Conservation (phyloP, 1,284 basidiomycete species). For the Amylostereum areolatum region DNA sequence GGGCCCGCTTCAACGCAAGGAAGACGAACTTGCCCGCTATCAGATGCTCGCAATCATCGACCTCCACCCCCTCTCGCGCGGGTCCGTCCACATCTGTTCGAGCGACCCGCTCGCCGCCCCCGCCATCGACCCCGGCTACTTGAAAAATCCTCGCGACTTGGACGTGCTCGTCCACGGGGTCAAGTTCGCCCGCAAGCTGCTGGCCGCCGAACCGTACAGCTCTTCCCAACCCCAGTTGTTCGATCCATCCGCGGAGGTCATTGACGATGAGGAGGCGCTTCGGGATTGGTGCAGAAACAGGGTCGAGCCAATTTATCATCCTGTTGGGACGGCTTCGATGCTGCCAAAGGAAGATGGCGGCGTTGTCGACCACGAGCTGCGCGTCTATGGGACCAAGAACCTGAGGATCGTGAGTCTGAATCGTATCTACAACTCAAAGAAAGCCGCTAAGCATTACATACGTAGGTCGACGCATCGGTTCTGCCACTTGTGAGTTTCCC, state of each 20-base stretch:
- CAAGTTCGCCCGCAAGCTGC: slow-evolving; percentile 7
- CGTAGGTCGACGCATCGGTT: slow-evolving; percentile 2
- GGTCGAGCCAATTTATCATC: slow-evolving; percentile 7
- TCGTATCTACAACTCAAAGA: no score
- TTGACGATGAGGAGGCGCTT: slow-evolving; percentile 3
- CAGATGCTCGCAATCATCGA: slow-evolving; percentile 11
- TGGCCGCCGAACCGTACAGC: slow-evolving; percentile 2
- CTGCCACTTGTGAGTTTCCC: not conserved
- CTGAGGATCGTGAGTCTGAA: slow-evolving; percentile 25
- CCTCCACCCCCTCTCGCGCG: slow-evolving; percentile 15
- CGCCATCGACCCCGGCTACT: slow-evolving; percentile 12
- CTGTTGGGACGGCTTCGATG: slow-evolving; percentile 41
- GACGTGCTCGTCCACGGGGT: slow-evolving; percentile 10
- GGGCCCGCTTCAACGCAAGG: not conserved
- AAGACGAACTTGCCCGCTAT: slow-evolving; percentile 4
- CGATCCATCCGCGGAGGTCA: not conserved
- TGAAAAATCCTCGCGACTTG: slow-evolving; percentile 10
- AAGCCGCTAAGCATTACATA: no score
- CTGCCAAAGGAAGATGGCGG: slow-evolving; percentile 42
- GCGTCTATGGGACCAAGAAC: slow-evolving; percentile 45
- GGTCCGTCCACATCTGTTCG: slow-evolving; percentile 13
- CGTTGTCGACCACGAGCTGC: slow-evolving; percentile 42
- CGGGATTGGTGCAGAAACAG: slow-evolving; percentile 3
- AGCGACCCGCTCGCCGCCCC: slow-evolving; percentile 11
- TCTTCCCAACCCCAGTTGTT: not conserved